Evolutionary conservation across 2,329 filamentous ascomycete species (phyloP), one percentile per base, ranked within the genome.

Genomic region (Diaporthe longicolla): DNA sequence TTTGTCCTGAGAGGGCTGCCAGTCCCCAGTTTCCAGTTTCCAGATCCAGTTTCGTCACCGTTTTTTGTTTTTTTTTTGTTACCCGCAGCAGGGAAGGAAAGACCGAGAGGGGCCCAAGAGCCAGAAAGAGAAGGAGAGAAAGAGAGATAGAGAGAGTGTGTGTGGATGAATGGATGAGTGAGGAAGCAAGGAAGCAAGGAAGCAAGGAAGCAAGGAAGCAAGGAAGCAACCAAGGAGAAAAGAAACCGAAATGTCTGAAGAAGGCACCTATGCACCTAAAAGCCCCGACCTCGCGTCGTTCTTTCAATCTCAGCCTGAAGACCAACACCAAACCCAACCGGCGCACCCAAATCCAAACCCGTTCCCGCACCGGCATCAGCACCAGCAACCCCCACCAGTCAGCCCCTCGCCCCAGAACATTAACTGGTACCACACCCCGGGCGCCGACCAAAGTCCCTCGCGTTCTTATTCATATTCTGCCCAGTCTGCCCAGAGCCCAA

Each of bases 251-350:
- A 74, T 74, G 73, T 72, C 73, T 74, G 73, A 66, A 52, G 70
- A 71, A 43, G 57, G 57, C 57, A 71, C 70, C 19, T 71, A 71
- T 61, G 59, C 57, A 54, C 37, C 59, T 45, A 71, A 54, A 61
- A 71, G 70, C 58, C 70, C 70, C 50, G 70, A 71, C 37, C 70
- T 71, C 26, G 58, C 70, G 59, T 71, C 70, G 54, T 75, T 74
- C 61, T 74, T 75, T 40, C 79, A 79, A 68, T 76, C 76, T 66
- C 76, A 76, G 21, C 75, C 71, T 37, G 43, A 73, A 57, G 76
- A 76, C 35, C 76, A 77, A 29, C 77, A 77, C 43, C 76, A 73
- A 45, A 65, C 74, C 63, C 74, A 76, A 8, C 80, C 78, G 58
- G 80, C 79, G 68, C 78, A 77, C 8, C 65, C 65, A 69, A 21